Base-by-base conservation (phyloP, 108 stramenopile genomes). In the Stephanodiscus triporus region DNA sequence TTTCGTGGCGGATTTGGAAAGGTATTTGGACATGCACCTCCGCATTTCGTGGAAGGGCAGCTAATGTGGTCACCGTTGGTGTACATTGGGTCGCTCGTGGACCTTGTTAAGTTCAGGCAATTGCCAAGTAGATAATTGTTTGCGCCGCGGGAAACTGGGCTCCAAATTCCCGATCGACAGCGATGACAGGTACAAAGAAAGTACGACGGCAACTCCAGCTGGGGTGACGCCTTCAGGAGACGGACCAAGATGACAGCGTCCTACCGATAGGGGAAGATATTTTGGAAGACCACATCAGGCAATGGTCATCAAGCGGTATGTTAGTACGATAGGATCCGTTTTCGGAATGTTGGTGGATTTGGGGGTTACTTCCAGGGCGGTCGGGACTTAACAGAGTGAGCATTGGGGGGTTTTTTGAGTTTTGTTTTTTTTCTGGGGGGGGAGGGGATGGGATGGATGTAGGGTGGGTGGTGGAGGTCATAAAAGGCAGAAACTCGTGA, bases 1-100 rank as follows among this genome's bases (percentile, higher is more conserved):
- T 55, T 95, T 95, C 17, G 80, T 62, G 32, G 94, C 94, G 19
- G 90, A 81, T 70, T 91, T 92, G 68, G 84, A 82, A 38, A 95
- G 78, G 58, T 79, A 91, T 76, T 95, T 95, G 53, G 90, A 89
- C 84, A 91, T 89, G 82, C 66, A 80, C 30, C 90, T 72, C 26
- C 72, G 71, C 55, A 67, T 68, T 63, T 73, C 78, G 29, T 70
- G 64, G 38, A 49, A 58, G 16, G 58, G 36, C 7, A 61, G 2
- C n/a, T n/a, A 59, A 16, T 16, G 59, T 32, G n/a, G 0, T 38
- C 24, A 13, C 63, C 22, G 17, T 42, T 38, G 6, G 32, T 54
- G 49, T 9, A 19, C 49, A 37, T 40, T n/a, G 29, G 0, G 8
- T 30, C n/a, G n/a, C n/a, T 34, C 22, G 51, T 22, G 19, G 51